These are phyloP conservation scores for Magnolia kwangsiensis DNA, from an alignment of 164 flowering plant species.

Conservation along the genomic window DNA sequence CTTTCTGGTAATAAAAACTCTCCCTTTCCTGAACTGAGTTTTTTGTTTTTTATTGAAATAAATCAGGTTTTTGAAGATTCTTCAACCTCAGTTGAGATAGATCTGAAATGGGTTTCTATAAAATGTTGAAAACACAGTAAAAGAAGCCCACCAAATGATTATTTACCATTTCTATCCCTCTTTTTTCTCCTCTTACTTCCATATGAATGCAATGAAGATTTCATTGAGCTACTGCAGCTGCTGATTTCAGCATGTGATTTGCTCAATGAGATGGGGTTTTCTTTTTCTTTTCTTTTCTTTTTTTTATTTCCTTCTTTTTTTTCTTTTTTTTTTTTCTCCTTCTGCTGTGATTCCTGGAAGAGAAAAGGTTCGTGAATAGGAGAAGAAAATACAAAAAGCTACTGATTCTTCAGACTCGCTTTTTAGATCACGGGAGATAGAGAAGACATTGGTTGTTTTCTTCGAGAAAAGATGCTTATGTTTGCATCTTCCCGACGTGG, in stretches of 20 bases:
- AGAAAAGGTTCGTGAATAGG: neutral
- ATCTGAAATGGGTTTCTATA: neutral
- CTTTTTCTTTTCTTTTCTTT: neutral
- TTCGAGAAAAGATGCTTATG: neutral
- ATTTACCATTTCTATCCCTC: neutral
- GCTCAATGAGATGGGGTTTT: neutral
- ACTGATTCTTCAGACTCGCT: constrained; percentile 1
- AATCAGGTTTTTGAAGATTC: neutral
- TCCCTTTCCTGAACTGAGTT: neutral
- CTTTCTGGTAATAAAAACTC: constrained; percentile 24
- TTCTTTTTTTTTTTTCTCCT: neutral
- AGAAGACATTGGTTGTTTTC: neutral
- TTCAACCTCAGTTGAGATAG: neutral
- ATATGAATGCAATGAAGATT: neutral
- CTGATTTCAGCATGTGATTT: neutral
- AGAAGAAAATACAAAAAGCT: neutral
- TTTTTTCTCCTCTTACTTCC: neutral
- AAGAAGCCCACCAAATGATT: neutral
- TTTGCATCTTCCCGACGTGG: neutral
- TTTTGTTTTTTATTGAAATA: neutral
- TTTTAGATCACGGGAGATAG: constrained; percentile 5
- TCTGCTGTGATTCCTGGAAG: neutral
- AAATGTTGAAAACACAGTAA: neutral
- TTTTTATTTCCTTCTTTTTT: neutral
- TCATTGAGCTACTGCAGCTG: neutral